phyloP scores from a whole-genome alignment of 495 filamentous ascomycete genomes.

The Talaromyces trachyspermus region DNA sequence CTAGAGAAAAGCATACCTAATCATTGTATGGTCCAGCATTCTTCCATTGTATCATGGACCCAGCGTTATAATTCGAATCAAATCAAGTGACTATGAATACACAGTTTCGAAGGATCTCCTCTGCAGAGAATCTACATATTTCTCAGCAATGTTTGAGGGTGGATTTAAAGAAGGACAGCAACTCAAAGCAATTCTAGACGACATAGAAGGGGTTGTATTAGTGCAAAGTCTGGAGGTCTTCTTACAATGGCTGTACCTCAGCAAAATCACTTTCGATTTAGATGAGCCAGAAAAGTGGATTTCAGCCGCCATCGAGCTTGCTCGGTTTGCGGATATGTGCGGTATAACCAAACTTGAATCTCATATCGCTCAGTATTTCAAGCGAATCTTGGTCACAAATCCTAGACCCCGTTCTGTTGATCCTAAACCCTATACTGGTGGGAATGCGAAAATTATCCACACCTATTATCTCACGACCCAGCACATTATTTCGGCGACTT shows the following conservation, averaged over 20 bases:
- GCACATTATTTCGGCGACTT: constrained; percentile 16
- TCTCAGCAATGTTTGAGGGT: constrained; percentile 20
- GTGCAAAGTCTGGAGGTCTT: constrained; percentile 19
- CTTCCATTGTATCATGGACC: constrained; percentile 8
- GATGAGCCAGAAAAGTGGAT: constrained; percentile 12
- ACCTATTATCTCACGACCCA: constrained; percentile 15
- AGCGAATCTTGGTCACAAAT: constrained; percentile 11
- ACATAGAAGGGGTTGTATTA: constrained; percentile 17
- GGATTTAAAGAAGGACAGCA: constrained; percentile 15
- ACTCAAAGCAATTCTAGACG: constrained; percentile 14
- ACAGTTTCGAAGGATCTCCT: constrained; percentile 18
- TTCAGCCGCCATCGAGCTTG: constrained; percentile 19
- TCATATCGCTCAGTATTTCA: constrained; percentile 16
- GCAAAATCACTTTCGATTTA: constrained; percentile 14
- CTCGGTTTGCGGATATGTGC: constrained; percentile 22
- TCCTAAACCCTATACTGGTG: too few relatives aligned
- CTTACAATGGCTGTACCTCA: constrained; percentile 22
- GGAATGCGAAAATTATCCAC: constrained; percentile 6
- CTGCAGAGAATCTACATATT: constrained; percentile 18
- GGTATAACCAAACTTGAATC: constrained; percentile 15
- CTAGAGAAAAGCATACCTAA: neutral
- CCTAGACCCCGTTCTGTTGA: constrained; percentile 9
- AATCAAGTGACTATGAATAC: constrained; percentile 14
- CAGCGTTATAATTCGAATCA: constrained; percentile 1
- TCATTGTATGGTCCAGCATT: constrained; percentile 8